These are phyloP conservation scores for Microstegium vimineum DNA, from an alignment of 176 grass and related monocot genomes.

Conservation along the genomic window DNA sequence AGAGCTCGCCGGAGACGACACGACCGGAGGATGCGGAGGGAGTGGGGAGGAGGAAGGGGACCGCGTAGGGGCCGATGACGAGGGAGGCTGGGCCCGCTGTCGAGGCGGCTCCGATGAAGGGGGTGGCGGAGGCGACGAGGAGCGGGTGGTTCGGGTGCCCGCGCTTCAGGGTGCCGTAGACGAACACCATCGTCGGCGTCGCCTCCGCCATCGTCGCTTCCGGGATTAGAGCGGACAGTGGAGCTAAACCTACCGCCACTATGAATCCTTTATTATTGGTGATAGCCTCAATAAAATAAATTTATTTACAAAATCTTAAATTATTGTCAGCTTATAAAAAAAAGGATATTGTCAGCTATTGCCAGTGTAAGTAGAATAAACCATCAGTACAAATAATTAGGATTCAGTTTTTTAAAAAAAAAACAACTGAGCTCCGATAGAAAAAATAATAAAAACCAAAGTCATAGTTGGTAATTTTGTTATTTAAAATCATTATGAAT, in stretches of 20 bases:
- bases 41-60: constrained; percentile 57
- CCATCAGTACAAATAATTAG: too few relatives aligned
- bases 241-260: neutral
- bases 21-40: constrained; percentile 24
- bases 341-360: too few relatives aligned
- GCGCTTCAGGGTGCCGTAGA: constrained; percentile 81
- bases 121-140: constrained; percentile 14
- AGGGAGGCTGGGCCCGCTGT: constrained; percentile 36
- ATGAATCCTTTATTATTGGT: too few relatives aligned
- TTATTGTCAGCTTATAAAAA: too few relatives aligned
- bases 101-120: constrained; percentile 28
- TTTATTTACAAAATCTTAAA: too few relatives aligned
- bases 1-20: constrained; percentile 40
- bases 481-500: neutral
- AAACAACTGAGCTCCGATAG: too few relatives aligned
- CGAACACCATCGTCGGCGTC: constrained; percentile 53
- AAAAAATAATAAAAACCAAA: too few relatives aligned
- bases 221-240: neutral
- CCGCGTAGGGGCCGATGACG: constrained; percentile 49
- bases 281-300: too few relatives aligned
- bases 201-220: neutral
- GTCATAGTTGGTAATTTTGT: neutral
- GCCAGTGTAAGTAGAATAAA: too few relatives aligned
- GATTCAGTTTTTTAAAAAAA: too few relatives aligned
- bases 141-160: constrained; percentile 61